These are phyloP conservation scores for Blastomyces silverae DNA, from an alignment of 2,329 filamentous ascomycete genomes.

Conservation along the genomic window DNA sequence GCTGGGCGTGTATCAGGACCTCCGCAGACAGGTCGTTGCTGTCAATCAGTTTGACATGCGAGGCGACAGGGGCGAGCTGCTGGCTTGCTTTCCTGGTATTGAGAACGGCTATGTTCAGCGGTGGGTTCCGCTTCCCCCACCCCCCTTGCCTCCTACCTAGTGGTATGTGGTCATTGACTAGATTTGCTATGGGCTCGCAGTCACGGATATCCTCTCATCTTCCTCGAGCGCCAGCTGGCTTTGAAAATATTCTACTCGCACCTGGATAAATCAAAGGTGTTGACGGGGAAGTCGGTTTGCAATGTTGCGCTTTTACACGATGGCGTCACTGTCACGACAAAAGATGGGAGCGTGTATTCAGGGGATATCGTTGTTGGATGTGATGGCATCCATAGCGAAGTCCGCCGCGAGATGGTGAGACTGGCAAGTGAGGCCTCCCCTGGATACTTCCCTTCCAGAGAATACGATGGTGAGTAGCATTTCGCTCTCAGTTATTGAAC, in stretches of 20 bases:
- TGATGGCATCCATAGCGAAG: constrained; percentile 41
- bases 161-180: neutral
- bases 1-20: constrained; percentile 37
- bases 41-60: neutral
- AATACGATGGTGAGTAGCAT: neutral
- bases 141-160: too few species aligned
- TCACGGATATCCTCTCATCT: constrained; percentile 18
- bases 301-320: constrained; percentile 9
- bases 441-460: constrained; percentile 13
- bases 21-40: constrained; percentile 14
- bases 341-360: constrained; percentile 30
- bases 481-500: neutral
- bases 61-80: neutral
- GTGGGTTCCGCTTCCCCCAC: neutral
- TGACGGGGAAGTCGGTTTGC: constrained; percentile 25
- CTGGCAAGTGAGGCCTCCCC: constrained; percentile 19
- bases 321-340: constrained; percentile 29
- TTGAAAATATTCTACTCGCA: constrained; percentile 31
- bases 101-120: neutral
- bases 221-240: constrained; percentile 35
- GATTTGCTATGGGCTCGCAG: neutral
- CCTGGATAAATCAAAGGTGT: constrained; percentile 29
- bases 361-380: constrained; percentile 40
- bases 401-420: constrained; percentile 32
- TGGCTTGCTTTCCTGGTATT: constrained; percentile 21